Conservation (phyloP, 2,329 filamentous ascomycete genomes). For the Exophiala sp. region DNA sequence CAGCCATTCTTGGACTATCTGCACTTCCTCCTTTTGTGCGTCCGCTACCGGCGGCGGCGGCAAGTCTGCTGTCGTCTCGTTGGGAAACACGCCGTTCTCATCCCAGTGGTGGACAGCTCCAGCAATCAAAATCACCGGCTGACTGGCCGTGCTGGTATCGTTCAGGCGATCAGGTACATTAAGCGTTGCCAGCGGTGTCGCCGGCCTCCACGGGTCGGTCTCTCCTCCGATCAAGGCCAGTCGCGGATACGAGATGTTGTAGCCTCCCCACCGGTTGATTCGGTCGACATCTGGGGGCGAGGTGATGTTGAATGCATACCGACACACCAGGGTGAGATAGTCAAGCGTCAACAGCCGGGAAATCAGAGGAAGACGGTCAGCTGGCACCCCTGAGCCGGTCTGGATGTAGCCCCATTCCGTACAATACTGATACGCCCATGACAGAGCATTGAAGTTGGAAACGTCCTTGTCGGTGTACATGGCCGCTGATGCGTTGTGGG, state of each 20-base stretch:
- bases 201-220: constrained; percentile 72
- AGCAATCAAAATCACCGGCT: constrained; percentile 68
- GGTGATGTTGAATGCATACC: constrained; percentile 63
- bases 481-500: constrained; percentile 41
- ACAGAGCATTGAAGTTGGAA: constrained; percentile 40
- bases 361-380: constrained; percentile 59
- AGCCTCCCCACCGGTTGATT: constrained; percentile 73
- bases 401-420: constrained; percentile 69
- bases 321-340: constrained; percentile 59
- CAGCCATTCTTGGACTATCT: constrained; percentile 64
- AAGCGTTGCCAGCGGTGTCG: constrained; percentile 61
- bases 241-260: constrained; percentile 64
- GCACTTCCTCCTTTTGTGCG: constrained; percentile 53
- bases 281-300: constrained; percentile 55
- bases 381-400: constrained; percentile 64
- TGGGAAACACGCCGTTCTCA: constrained; percentile 41
- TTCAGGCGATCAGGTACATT: constrained; percentile 48
- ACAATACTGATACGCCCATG: constrained; percentile 56
- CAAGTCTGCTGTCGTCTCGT: constrained; percentile 53
- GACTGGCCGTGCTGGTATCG: constrained; percentile 49
- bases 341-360: constrained; percentile 63
- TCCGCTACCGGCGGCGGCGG: constrained; percentile 51
- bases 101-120: constrained; percentile 76
- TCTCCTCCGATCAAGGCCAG: constrained; percentile 73
- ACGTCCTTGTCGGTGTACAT: constrained; percentile 43